Evolutionary conservation across 345 rosid species (phyloP).

Genomic region (Hibiscus trionum): DNA sequence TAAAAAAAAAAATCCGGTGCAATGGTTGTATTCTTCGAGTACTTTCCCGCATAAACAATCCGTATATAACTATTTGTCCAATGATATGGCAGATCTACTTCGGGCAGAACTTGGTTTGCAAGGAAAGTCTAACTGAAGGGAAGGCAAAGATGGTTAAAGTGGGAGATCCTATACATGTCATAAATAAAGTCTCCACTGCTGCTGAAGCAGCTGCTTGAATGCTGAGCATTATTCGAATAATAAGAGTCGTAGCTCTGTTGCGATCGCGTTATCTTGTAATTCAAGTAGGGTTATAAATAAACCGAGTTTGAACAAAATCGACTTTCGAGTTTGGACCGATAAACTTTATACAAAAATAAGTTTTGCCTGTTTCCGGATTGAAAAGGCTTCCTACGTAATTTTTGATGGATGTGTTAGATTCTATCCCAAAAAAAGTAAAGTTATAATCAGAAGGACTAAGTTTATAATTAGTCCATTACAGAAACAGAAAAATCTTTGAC

Average conservation of each 20-base stretch:
- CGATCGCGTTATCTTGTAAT: not conserved
- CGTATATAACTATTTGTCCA: not conserved
- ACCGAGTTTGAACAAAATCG: not conserved
- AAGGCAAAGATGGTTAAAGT: slow-evolving; percentile 43
- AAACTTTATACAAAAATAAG: not conserved
- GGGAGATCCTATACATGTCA: slow-evolving; percentile 59
- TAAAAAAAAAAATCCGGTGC: not conserved
- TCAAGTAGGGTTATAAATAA: not conserved
- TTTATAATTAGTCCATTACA: too few species aligned
- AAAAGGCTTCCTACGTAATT: not conserved
- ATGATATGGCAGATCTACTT: slow-evolving; percentile 53
- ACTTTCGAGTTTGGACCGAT: not conserved
- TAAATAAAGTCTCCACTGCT: slow-evolving; percentile 47
- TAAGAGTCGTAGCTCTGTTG: not conserved
- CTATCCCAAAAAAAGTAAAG: too few species aligned
- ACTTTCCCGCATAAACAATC: not conserved
- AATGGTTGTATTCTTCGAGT: not conserved
- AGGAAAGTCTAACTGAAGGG: slow-evolving; percentile 26
- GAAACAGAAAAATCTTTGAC: too few species aligned
- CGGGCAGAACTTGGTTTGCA: slow-evolving; percentile 79
- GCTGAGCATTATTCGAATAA: not conserved
- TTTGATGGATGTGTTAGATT: too few species aligned
- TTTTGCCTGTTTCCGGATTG: not conserved
- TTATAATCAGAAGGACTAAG: too few species aligned
- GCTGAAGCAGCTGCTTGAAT: slow-evolving; percentile 68